Evolutionary conservation across 768 basidiomycete genomes (phyloP).

Genomic region (Tubosaeta sp.): DNA sequence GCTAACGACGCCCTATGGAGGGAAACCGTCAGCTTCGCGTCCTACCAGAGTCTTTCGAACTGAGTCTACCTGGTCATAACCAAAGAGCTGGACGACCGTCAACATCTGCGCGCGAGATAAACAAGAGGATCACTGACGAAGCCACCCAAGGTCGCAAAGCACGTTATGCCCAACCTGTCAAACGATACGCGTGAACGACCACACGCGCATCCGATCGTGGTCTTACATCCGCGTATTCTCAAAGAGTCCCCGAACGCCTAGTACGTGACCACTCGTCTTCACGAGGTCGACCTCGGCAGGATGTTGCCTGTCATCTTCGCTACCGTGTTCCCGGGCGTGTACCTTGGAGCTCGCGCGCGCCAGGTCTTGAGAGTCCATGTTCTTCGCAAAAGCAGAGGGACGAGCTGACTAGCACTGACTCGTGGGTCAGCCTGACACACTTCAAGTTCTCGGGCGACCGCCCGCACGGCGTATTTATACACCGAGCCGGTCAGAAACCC

Average conservation of each 20-base stretch:
- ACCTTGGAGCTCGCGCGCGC: background rate
- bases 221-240: slow-evolving; percentile 28
- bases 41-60: background rate
- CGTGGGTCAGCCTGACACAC: background rate
- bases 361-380: slow-evolving; percentile 9
- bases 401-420: slow-evolving; percentile 8
- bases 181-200: background rate
- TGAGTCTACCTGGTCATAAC: slow-evolving; percentile 26
- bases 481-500: background rate
- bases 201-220: background rate
- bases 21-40: background rate
- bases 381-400: slow-evolving; percentile 7
- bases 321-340: background rate
- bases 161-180: slow-evolving; percentile 28
- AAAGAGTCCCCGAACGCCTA: slow-evolving; percentile 26
- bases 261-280: slow-evolving; percentile 17
- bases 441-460: slow-evolving; percentile 11
- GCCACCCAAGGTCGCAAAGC: slow-evolving; percentile 30
- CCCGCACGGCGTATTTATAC: background rate
- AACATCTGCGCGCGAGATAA: background rate
- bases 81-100: slow-evolving; percentile 23
- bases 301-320: slow-evolving; percentile 1
- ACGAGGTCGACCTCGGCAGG: slow-evolving; percentile 9
- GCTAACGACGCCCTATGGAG: slow-evolving; percentile 27
- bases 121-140: slow-evolving; percentile 20